phyloP scores from a whole-genome alignment of 148 eudicot genomes.

The Rhododendron griersonianum region DNA sequence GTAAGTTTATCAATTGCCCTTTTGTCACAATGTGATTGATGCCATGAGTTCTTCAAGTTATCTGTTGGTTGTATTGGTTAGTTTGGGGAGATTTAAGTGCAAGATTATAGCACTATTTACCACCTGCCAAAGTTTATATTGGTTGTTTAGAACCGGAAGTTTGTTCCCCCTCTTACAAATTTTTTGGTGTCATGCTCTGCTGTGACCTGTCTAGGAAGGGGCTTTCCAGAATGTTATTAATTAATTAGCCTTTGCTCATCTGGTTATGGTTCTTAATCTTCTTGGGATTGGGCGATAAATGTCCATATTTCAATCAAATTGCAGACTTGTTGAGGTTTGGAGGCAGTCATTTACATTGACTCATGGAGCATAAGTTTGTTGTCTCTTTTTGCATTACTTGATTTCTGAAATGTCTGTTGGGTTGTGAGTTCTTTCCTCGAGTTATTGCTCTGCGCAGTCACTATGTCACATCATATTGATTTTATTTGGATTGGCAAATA shows the following conservation, averaged over 20 bases:
- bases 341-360: not conserved
- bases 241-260: not conserved
- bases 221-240: not conserved
- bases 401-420: constrained; percentile 8
- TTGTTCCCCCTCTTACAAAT: not conserved
- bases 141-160: not conserved
- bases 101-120: not conserved
- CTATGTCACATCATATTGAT: constrained; percentile 54
- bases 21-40: constrained; percentile 1
- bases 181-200: not conserved
- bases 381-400: constrained; percentile 1
- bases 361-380: constrained; percentile 12
- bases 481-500: constrained; percentile 80
- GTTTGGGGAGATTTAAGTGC: not conserved
- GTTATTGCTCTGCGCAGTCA: constrained; percentile 25
- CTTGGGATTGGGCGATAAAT: constrained; percentile 6
- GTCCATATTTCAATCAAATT: constrained; percentile 8
- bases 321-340: constrained; percentile 10
- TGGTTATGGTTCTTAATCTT: not conserved
- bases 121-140: not conserved
- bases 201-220: not conserved
- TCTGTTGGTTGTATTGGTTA: not conserved
- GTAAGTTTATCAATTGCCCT: constrained; percentile 44
- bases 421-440: constrained; percentile 18
- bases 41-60: constrained; percentile 6